Evolutionary conservation across 257 asterid species (phyloP), one percentile per base, ranked within the genome.

Genomic region (Capsicum baccatum): DNA sequence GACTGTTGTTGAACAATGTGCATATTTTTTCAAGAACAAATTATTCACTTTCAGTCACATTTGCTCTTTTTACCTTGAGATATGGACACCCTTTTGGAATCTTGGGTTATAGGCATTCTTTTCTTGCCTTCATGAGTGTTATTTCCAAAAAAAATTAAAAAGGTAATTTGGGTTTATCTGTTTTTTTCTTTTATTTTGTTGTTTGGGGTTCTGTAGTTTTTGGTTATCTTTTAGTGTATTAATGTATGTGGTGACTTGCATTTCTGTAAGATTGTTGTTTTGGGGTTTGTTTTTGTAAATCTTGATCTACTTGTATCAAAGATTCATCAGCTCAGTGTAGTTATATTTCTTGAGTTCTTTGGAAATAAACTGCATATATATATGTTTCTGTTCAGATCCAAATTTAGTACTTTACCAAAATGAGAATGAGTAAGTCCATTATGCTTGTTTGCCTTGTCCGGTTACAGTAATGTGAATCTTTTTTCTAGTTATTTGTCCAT

Each of bases 1-100:
- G 2, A 66, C 73, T 4, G 47, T 33, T 6, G 47, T 33, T 6
- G 47, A 79, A 88, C 58, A 81, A 89, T 86, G 92, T 83, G 81
- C 82, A 58, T 83, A 84, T 82, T 85, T 83, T 82, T 85, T 79
- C 90, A 68, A 88, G 80, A 79, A 44, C 86, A 82, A 44, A 54
- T 37, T 82, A 66, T 35, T 6, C 3, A 67, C 19, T 67, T 67
- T 33, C 74, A 67, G 50, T 35, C 48, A n/a, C 74, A 67, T 67
- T 67, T 67, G 50, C 74, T 42, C 48, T 85, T 13, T 89, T 82
- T 80, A 85, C 88, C 44, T 63, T 85, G 86, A 83, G 6, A 84
- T 79, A 42, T 74, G 70, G 9, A 3, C 6, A 71, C 13, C 74
- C 81, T 85, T 79, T 60, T 14, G 33, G 63, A 76, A 19, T 37